Evolutionary conservation across 78 protist genomes (phyloP).

Genomic region (Dictyostelium discoideum): dicty_2.7 NC_007090.3:2668001-2668500

Average conservation of each 20-base stretch:
- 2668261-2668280: background rate
- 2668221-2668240: background rate
- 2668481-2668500: too few relatives aligned
- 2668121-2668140: background rate
- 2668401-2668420: background rate
- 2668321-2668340: slow-evolving; percentile 7
- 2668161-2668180: slow-evolving; percentile 12
- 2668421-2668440: too few relatives aligned
- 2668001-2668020: background rate
- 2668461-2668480: too few relatives aligned
- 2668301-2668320: background rate
- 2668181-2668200: slow-evolving; percentile 10
- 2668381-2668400: background rate
- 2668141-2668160: background rate
- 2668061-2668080: too few relatives aligned
- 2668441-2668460: background rate
- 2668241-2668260: background rate
- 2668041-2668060: too few relatives aligned
- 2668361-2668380: background rate
- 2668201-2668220: background rate
- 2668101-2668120: too few relatives aligned
- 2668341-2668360: background rate
- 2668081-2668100: too few relatives aligned
- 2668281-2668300: slow-evolving; percentile 21
- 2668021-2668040: background rate